Percentiles rank a stretch among this genome's conserved stretches.
Evolutionary conservation across 441 rosid genomes (phyloP).

Genomic region (Lagerstroemia fauriei): DNA sequence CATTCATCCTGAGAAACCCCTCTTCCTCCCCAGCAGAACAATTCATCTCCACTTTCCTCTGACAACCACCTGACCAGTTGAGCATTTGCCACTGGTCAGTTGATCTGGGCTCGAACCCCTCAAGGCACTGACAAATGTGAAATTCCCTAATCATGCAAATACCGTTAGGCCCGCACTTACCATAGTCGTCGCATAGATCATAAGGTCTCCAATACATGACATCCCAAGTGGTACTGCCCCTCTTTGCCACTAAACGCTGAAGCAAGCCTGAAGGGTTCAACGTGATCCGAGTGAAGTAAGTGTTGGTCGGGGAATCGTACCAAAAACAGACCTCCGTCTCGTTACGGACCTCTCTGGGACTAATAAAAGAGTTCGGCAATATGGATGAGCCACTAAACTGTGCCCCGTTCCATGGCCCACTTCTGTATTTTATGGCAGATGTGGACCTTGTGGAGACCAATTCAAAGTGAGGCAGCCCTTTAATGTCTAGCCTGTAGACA

Average conservation of each 20-base stretch:
- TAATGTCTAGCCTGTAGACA: neutral
- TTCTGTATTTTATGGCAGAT: neutral
- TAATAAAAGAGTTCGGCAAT: neutral
- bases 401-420: conserved; percentile 17
- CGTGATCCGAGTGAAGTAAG: neutral
- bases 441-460: neutral
- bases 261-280: neutral
- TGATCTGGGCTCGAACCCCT: conserved; percentile 18
- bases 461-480: neutral
- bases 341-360: neutral
- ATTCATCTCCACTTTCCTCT: conserved; percentile 12
- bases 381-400: neutral
- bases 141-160: neutral
- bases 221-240: conserved; percentile 14
- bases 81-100: conserved; percentile 11
- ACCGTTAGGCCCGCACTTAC: conserved; percentile 15
- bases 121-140: conserved; percentile 9
- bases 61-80: conserved; percentile 11
- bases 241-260: neutral
- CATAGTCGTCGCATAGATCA: conserved; percentile 18
- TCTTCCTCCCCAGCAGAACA: conserved; percentile 3
- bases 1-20: neutral
- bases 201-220: neutral
- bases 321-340: neutral
- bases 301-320: neutral